Conservation (phyloP, 345 rosid species). For the Bruguiera sexangula region DNA sequence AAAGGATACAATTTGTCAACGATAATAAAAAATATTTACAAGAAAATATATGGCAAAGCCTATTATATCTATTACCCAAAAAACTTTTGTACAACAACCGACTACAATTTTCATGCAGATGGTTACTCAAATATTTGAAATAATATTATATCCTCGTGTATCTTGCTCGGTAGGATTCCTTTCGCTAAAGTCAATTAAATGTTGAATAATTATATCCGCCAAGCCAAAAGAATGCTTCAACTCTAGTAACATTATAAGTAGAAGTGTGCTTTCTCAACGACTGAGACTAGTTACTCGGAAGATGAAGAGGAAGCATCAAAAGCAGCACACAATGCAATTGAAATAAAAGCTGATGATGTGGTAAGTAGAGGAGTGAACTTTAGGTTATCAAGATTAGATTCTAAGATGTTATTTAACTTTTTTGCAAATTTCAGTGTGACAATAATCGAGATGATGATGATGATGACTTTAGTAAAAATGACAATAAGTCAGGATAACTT, state of each 20-base stretch:
- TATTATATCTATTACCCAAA: too few species aligned
- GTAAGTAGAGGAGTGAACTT: constrained; percentile 11
- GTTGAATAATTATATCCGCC: constrained; percentile 70
- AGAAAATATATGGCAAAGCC: too few species aligned
- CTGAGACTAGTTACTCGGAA: constrained; percentile 26
- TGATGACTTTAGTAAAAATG: constrained; percentile 7
- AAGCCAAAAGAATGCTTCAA: constrained; percentile 82
- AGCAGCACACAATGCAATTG: constrained; percentile 3
- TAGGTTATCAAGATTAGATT: neutral
- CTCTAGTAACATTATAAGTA: constrained; percentile 30
- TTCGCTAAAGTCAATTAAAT: constrained; percentile 64
- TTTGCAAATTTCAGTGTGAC: constrained; percentile 14
- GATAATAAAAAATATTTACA: too few species aligned
- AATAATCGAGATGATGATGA: constrained; percentile 33
- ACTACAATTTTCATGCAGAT: constrained; percentile 42
- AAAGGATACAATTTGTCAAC: too few species aligned
- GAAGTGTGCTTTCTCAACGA: constrained; percentile 24
- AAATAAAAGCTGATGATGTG: constrained; percentile 14
- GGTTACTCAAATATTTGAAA: constrained; percentile 65
- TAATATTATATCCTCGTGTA: constrained; percentile 62
- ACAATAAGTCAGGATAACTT: constrained; percentile 1
- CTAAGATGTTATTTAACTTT: neutral
- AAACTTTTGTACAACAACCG: too few species aligned
- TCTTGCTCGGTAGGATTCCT: constrained; percentile 68
- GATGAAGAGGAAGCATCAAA: constrained; percentile 43